phyloP scores from a whole-genome alignment of 352 stramenopile genomes.

The Globisporangium megalacanthum region DNA sequence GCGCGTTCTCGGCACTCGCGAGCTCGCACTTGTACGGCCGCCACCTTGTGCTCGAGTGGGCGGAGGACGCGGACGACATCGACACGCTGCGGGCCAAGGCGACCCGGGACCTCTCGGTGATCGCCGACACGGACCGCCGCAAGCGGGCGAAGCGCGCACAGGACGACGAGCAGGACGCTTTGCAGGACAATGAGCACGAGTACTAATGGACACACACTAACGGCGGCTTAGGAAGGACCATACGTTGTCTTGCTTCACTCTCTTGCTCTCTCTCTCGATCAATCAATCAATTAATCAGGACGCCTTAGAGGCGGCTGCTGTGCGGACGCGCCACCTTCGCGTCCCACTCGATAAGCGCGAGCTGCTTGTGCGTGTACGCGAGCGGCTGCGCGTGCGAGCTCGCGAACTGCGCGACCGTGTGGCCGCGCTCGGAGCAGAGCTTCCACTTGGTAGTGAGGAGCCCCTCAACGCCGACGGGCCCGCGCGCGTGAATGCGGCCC shows the following conservation, averaged over 20 bases:
- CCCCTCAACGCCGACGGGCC: slow-evolving; percentile 95
- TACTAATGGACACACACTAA: slow-evolving; percentile 16
- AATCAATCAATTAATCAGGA: neutral
- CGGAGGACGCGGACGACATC: slow-evolving; percentile 84
- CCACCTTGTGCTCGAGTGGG: slow-evolving; percentile 98
- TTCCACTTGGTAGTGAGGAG: slow-evolving; percentile 98
- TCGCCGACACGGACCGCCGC: slow-evolving; percentile 60
- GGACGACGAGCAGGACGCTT: slow-evolving; percentile 25
- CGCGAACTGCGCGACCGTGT: slow-evolving; percentile 74
- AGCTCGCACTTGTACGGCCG: slow-evolving; percentile 98
- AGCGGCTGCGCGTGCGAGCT: slow-evolving; percentile 32
- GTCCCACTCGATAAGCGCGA: slow-evolving; percentile 64
- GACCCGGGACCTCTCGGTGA: slow-evolving; percentile 59
- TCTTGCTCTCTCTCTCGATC: neutral
- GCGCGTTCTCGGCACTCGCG: slow-evolving; percentile 89
- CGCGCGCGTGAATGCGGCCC: slow-evolving; percentile 95
- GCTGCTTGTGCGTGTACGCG: slow-evolving; percentile 76
- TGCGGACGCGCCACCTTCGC: slow-evolving; percentile 47
- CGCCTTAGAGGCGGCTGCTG: slow-evolving; percentile 65
- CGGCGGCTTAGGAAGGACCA: neutral
- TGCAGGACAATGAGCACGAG: slow-evolving; percentile 25
- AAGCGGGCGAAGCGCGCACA: slow-evolving; percentile 53
- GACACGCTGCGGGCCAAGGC: slow-evolving; percentile 83
- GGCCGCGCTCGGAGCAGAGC: slow-evolving; percentile 79
- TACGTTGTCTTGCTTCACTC: neutral